Evolutionary conservation across 177 flowering plant species (phyloP), one percentile per base, ranked within the genome.

Genomic region (Vitis hybrid): DNA sequence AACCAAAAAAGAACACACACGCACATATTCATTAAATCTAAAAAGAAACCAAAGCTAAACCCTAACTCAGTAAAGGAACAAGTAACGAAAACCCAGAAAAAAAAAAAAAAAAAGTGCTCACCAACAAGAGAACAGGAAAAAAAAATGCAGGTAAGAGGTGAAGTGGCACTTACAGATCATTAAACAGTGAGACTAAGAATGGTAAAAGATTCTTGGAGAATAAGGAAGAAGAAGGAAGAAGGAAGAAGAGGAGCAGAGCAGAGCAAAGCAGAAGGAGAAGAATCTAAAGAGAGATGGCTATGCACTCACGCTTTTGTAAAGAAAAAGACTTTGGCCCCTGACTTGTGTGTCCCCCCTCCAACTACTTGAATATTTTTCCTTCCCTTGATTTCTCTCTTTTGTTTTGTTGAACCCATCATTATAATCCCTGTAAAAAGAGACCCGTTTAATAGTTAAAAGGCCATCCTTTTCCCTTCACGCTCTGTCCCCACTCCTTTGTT

Each of bases 291-390:
- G 7, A 13, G 45, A 62, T 57, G 50, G 55, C 1, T 49, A 20
- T 59, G 63, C 31, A 29, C 31, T 29, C 31, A 29, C 31, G 31
- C 78, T 71, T 75, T 75, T 57, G 65, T 13, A 66, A 53, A 71
- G 50, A 53, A 56, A 56, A 48, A 53, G 63, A 48, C 52, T 15
- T 57, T 6, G 26, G 66, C 12, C 14, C 50, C 75, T 73, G 67
- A 61, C 71, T 61, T 29, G 12, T 12, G 61, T 67, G 67, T 62
- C 67, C 16, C 60, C 4, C 22, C 16, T n/a, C 29, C 29, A 19
- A 19, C 29, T 3, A n/a, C 65, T 65, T 50, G 57, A 70, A 62
- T 62, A 20, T 63, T 39, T 55, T 55, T 18, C 13, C 8, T 59
- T 49, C 48, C 16, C 50, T 22, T 50, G 22, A 18, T 10, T 55